These are phyloP conservation scores for Xylaria sp. DNA, from an alignment of 2,329 filamentous ascomycete genomes.

Conservation along the genomic window DNA sequence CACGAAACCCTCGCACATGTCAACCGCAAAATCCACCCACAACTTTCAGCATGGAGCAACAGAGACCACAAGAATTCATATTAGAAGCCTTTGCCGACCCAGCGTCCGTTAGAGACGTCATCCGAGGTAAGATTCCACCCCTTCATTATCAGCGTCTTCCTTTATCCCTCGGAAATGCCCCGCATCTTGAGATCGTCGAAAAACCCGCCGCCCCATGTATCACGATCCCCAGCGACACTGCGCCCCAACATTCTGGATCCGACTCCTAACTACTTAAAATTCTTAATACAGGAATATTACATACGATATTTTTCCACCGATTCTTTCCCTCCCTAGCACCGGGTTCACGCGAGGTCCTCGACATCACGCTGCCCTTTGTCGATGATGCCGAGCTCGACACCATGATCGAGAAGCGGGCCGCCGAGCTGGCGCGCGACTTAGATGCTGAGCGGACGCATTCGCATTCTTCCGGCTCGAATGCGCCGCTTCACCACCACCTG, in stretches of 20 bases:
- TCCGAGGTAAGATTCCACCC: slow-evolving; percentile 74
- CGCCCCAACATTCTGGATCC: slow-evolving; percentile 25
- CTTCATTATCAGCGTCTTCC: slow-evolving; percentile 9
- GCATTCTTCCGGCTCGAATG: slow-evolving; percentile 23
- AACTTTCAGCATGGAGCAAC: slow-evolving; percentile 58
- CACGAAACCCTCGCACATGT: slow-evolving; percentile 10
- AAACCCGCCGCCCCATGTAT: not conserved
- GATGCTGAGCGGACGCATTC: slow-evolving; percentile 63
- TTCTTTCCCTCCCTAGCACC: slow-evolving; percentile 91
- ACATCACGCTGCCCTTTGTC: slow-evolving; percentile 89
- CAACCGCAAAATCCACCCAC: not conserved
- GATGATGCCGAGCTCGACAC: slow-evolving; percentile 92
- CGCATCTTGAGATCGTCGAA: slow-evolving; percentile 19
- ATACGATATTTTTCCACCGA: slow-evolving; percentile 98
- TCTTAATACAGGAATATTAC: slow-evolving; percentile 78
- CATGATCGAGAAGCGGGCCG: slow-evolving; percentile 88
- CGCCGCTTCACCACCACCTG: slow-evolving; percentile 48
- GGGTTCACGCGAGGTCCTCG: slow-evolving; percentile 86
- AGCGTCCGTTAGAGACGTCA: slow-evolving; percentile 87
- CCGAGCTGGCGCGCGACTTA: slow-evolving; percentile 82
- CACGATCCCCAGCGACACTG: slow-evolving; percentile 34
- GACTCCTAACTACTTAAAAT: slow-evolving; percentile 2
- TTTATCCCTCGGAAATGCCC: slow-evolving; percentile 21
- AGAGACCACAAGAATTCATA: slow-evolving; percentile 83
- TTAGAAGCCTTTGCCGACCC: slow-evolving; percentile 95